Conservation (phyloP, 2,329 filamentous ascomycete species). For the Fusarium piperis region DNA sequence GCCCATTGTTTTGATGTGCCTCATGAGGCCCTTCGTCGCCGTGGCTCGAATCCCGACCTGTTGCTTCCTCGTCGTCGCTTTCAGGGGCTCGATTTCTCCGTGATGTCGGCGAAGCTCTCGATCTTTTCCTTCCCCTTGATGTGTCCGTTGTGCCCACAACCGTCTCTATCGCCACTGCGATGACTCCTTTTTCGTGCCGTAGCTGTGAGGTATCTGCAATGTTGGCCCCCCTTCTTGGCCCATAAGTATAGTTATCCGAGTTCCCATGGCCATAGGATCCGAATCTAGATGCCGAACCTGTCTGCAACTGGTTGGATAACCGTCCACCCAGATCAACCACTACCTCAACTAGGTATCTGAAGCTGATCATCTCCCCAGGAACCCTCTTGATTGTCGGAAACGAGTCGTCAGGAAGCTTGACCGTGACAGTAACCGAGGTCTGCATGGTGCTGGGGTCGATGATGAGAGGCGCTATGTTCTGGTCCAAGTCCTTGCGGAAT, state of each 20-base stretch:
- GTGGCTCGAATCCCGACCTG: constrained; percentile 34
- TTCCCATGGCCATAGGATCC: constrained; percentile 45
- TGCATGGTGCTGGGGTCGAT: constrained; percentile 83
- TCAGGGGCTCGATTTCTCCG: constrained; percentile 43
- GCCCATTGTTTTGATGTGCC: constrained; percentile 23
- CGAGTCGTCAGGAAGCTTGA: constrained; percentile 87
- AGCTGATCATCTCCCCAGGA: constrained; percentile 92
- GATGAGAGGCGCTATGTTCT: constrained; percentile 87
- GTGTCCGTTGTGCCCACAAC: constrained; percentile 88
- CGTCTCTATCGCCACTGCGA: constrained; percentile 86
- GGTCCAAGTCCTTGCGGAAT: constrained; percentile 94
- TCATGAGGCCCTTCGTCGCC: constrained; percentile 36
- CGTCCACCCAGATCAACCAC: constrained; percentile 92
- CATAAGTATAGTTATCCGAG: constrained; percentile 45
- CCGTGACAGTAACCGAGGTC: constrained; percentile 81
- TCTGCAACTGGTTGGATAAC: constrained; percentile 76
- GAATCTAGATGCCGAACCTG: constrained; percentile 60
- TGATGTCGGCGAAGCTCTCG: constrained; percentile 39
- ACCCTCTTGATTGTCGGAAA: constrained; percentile 93
- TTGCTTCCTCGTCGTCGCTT: constrained; percentile 46
- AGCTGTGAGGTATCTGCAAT: constrained; percentile 90
- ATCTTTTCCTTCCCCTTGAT: constrained; percentile 49
- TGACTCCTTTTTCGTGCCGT: constrained; percentile 89
- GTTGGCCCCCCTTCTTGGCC: constrained; percentile 58
- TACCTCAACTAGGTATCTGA: constrained; percentile 93